Evolutionary conservation across 1,139 yeast species (phyloP).

Genomic region (Saccharomyces pastorianus): DNA sequence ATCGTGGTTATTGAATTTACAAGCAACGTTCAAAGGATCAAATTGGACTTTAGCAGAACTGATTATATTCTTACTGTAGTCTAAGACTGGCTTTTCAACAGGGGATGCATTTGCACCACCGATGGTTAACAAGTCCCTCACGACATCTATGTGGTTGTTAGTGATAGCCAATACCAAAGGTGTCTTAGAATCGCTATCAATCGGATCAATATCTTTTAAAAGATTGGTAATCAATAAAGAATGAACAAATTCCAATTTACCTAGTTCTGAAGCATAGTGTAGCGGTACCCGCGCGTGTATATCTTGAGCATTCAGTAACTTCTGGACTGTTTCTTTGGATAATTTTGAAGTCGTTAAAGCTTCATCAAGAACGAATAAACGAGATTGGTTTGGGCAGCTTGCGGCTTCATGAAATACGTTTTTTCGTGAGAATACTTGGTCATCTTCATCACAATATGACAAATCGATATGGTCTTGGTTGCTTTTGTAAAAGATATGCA

Average conservation of each 20-base stretch:
- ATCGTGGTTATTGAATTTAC: conserved; percentile 71
- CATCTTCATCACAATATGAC: conserved; percentile 28
- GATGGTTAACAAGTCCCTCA: conserved; percentile 31
- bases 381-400: conserved; percentile 28
- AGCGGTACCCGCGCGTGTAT: conserved; percentile 73
- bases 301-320: conserved; percentile 37
- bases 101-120: conserved; percentile 55
- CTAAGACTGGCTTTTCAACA: neutral
- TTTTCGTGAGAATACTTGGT: conserved; percentile 31
- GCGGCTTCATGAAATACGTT: conserved; percentile 37
- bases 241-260: conserved; percentile 48
- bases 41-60: conserved; percentile 36
- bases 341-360: conserved; percentile 10
- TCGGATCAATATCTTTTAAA: conserved; percentile 34
- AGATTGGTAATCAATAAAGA: conserved; percentile 32
- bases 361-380: conserved; percentile 31
- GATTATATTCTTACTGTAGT: too few relatives aligned
- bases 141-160: conserved; percentile 52
- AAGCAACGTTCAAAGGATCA: conserved; percentile 82
- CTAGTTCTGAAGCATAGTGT: conserved; percentile 77
- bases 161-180: conserved; percentile 76
- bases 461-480: conserved; percentile 22
- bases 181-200: conserved; percentile 70
- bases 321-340: conserved; percentile 7
- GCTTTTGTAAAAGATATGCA: conserved; percentile 24